Conservation (phyloP, 306 rosid species). For the Dalbergia cochinchinensis region DNA sequence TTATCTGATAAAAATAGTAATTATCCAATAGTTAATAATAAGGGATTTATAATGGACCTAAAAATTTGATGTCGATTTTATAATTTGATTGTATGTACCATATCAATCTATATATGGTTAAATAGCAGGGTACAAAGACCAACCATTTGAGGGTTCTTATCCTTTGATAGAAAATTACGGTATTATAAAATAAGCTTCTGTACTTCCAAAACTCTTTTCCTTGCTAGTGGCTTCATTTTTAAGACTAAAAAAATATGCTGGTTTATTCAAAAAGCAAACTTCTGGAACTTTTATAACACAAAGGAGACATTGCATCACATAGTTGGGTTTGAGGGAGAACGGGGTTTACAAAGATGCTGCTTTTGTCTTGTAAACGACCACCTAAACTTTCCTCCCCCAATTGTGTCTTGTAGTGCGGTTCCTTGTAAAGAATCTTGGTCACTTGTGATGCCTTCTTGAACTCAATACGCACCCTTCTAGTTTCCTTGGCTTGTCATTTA, state of each 20-base stretch:
- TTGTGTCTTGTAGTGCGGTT: constrained; percentile 54
- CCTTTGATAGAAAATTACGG: not conserved
- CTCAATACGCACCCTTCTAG: not conserved
- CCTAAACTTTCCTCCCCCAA: constrained; percentile 17
- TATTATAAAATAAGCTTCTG: not conserved
- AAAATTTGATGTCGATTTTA: no score
- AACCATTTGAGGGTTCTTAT: constrained; percentile 1
- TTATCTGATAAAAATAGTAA: no score
- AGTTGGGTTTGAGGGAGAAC: constrained; percentile 39
- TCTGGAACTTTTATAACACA: not conserved
- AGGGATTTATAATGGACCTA: no score
- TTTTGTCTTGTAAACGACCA: constrained; percentile 47
- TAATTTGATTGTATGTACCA: no score
- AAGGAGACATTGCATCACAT: constrained; percentile 19
- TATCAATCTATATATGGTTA: not conserved
- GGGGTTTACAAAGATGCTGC: constrained; percentile 46
- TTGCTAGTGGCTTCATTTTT: not conserved
- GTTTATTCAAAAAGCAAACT: not conserved
- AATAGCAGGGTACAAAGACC: constrained; percentile 7
- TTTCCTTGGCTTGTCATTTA: not conserved
- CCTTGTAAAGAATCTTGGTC: constrained; percentile 51
- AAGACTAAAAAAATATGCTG: not conserved
- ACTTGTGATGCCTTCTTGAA: constrained; percentile 45
- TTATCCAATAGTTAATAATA: no score
- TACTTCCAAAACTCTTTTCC: not conserved